A percentile compares a stretch with the other conserved stretches of the same genome.
phyloP scores from a whole-genome alignment of 1,284 basidiomycete genomes.

The Naganishia liquefaciens region DNA sequence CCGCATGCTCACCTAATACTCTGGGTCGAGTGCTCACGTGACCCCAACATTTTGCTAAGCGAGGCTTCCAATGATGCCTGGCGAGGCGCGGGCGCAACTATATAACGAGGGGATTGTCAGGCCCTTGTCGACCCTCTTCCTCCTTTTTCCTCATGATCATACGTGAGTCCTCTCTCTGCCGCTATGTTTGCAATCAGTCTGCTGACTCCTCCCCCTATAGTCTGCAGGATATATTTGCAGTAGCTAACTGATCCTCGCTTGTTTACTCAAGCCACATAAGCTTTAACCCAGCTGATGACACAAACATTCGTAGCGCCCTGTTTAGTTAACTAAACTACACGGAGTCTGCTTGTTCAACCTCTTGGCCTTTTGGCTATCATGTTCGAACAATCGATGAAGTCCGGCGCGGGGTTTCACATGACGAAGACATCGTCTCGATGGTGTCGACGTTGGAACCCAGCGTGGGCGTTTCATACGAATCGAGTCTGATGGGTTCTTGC shows the following conservation, averaged over 20 bases:
- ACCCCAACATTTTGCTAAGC: constrained; percentile 7
- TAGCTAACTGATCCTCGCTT: constrained; percentile 38
- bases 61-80: constrained; percentile 8
- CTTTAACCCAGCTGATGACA: constrained; percentile 37
- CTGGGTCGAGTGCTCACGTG: constrained; percentile 5
- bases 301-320: constrained; percentile 34
- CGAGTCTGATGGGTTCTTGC: constrained; percentile 32
- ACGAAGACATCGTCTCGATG: constrained; percentile 24
- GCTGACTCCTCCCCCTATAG: constrained; percentile 18
- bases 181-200: constrained; percentile 5
- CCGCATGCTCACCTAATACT: neutral
- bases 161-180: constrained; percentile 34
- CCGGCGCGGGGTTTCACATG: constrained; percentile 12
- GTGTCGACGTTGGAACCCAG: constrained; percentile 27
- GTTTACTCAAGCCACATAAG: constrained; percentile 37
- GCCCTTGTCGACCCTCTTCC: too few species aligned
- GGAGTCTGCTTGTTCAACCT: constrained; percentile 25
- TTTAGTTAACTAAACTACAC: constrained; percentile 31
- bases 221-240: constrained; percentile 39
- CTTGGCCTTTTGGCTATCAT: constrained; percentile 8
- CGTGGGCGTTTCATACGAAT: constrained; percentile 31
- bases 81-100: neutral
- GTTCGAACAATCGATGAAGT: constrained; percentile 31
- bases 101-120: constrained; percentile 5
- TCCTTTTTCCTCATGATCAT: constrained; percentile 35